phyloP scores from a whole-genome alignment of 164 flowering plant genomes.

The Vitis rupestris region DNA sequence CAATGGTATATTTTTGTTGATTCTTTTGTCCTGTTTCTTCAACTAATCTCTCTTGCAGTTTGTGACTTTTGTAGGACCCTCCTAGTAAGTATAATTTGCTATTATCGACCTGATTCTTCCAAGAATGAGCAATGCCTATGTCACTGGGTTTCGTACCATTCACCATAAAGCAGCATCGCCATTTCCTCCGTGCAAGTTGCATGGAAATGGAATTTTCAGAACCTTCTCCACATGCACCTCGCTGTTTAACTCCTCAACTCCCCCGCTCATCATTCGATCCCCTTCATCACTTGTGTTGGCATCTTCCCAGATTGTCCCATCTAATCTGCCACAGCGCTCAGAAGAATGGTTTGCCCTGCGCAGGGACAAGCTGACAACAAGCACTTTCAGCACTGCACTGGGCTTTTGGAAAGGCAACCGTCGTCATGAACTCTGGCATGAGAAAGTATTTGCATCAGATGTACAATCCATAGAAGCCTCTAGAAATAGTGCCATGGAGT shows the following conservation, averaged over 20 bases:
- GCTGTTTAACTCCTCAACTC: constrained; percentile 12
- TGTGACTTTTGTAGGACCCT: constrained; percentile 23
- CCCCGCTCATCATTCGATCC: constrained; percentile 21
- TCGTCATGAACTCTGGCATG: constrained; percentile 84
- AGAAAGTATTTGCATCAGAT: constrained; percentile 68
- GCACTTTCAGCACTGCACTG: constrained; percentile 92
- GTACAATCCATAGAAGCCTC: constrained; percentile 26
- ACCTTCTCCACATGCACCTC: constrained; percentile 32
- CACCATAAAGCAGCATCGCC: constrained; percentile 20
- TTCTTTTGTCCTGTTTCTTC: not conserved
- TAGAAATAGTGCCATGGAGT: constrained; percentile 66
- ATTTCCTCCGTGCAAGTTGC: constrained; percentile 16
- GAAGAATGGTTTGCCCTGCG: constrained; percentile 96
- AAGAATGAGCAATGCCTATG: constrained; percentile 45
- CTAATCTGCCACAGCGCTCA: constrained; percentile 71
- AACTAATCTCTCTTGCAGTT: constrained; percentile 18
- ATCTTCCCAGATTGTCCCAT: constrained; percentile 27
- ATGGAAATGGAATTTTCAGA: constrained; percentile 11
- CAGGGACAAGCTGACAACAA: constrained; percentile 81
- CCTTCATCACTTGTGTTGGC: constrained; percentile 36
- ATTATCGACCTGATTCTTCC: constrained; percentile 12
- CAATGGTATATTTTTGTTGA: not conserved
- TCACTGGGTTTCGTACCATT: constrained; percentile 25
- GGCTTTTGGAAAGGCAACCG: constrained; percentile 95
- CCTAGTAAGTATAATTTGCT: constrained; percentile 6